Evolutionary conservation across 1,284 basidiomycete species (phyloP), one percentile per base, ranked within the genome.

Genomic region (Apiotrichum porosum): DNA sequence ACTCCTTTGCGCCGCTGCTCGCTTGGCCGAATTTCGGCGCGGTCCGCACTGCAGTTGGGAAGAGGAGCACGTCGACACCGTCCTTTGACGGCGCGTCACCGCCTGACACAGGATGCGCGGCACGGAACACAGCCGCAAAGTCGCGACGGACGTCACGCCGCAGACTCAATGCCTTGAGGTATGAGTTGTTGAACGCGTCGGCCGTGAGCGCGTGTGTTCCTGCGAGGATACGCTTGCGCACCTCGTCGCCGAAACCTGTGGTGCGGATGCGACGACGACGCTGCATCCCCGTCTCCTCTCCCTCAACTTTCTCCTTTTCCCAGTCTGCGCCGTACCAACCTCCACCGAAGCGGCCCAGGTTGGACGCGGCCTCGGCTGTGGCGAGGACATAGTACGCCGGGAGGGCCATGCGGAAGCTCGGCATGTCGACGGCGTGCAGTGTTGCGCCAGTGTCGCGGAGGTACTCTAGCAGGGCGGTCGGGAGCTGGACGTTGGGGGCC

Each of bases 321-420:
- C 44, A 46, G n/a, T 19, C 13, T 45, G 38, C 46, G 13, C 79
- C 80, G 54, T 72, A 81, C 55, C 76, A 74, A 0, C 94, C 79
- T 0, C 94, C 94, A 44, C 94, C 90, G 68, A 86, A 98, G 30
- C 91, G 78, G 1, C 88, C 90, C 33, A 98, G 76, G 65, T 95
- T 97, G 57, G 88, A 93, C 57, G 88, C 88, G 0, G 93, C 94
- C 66, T 98, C 95, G 0, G 95, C 92, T 52, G 83, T 88, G 0
- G 94, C 88, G 18, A 97, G 79, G 12, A 97, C 87, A 65, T 98
- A 98, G 76, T 98, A 98, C 5, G 92, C 88, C 44, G 90, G 88
- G 2, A 97, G 76, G 0, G 89, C 87, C 59, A 85, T 86, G 1
- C 74, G 75, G 0, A 88, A 88, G 2, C 80, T 80, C 0, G 90